Evolutionary conservation across 148 eudicot genomes (phyloP), one percentile per base, ranked within the genome.

Genomic region (Fagopyrum esculentum): DNA sequence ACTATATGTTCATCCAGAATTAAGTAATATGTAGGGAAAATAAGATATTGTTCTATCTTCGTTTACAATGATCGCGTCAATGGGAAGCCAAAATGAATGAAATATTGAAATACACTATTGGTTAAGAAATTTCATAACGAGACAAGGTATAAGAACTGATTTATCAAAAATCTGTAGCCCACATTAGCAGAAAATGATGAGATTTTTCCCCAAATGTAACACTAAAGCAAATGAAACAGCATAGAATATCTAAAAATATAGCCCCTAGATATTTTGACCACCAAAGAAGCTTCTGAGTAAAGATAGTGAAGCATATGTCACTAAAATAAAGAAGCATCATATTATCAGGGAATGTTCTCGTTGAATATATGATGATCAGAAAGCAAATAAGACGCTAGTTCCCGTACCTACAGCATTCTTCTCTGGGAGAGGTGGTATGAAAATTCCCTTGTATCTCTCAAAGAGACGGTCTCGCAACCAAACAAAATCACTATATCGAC

Each of bases 351-450:
- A 61, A 40, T 64, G 17, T 56, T 1, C 45, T 35, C 17, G 12
- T 35, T 13, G 13, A 35, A 64, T 2, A 64, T 4, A 40, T 64
- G 70, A 40, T 35, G 35, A 6, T 19, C 6, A 47, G 22, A 16
- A 6, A 74, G 15, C 63, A 73, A 73, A 45, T 10, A 74, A 5
- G 4, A 12, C 13, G 4, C 9, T n/a, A 6, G 17, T 10, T 6
- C 29, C 45, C 79, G 77, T 87, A 96, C 99, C 99, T 78, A 96
- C 98, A 54, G 99, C 96, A 81, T 89, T 96, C 88, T 96, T 96
- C 87, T 96, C 98, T 19, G 99, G 99, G 77, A 96, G 90, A 73
- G 99, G 99, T 61, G 99, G 99, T 78, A 96, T 86, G 72, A 96
- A 96, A 63, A 96, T 79, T 61, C 99, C 99, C 90, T 89, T 96